Base-by-base conservation (phyloP, 331 rosid genomes). In the Telfairia occidentalis region DNA sequence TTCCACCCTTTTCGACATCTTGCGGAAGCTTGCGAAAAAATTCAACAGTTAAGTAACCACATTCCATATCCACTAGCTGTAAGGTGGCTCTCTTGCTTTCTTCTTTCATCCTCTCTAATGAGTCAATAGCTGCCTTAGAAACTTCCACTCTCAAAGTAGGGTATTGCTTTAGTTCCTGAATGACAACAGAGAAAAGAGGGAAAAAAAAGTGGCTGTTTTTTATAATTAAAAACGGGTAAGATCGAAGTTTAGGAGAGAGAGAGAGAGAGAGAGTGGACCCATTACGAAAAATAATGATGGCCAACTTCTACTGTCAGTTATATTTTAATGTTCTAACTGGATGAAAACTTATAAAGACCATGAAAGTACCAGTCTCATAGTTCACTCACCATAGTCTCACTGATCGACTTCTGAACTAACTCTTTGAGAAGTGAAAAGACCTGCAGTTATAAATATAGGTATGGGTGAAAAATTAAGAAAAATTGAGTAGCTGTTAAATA, bases 11-110 rank as follows among this genome's bases (percentile, higher is more conserved):
- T 28, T 85, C 89, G 50, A 82, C 75, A 72, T 85, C 89, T 72
- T 80, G 89, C 59, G 89, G 89, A 83, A 85, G 89, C 78, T 83
- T 85, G 73, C 89, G 84, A 69, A 85, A 82, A 73, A 80, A 85
- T 15, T 85, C 89, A 1, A 85, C 86, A 3, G 89, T 85, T 35
- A 85, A 78, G 76, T 85, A 85, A 45, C 86, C 84, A 37, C 83
- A 80, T 50, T 85, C 89, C 89, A 85, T 85, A 24, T 85, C 89
- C 3, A 85, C 89, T n/a, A 85, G 78, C 63, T 71, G 84, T 13
- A 85, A 64, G 30, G 84, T 74, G 32, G 86, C 86, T 67, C 74
- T 85, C 76, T 82, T 85, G 80, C 89, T 82, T 59, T 85, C 89
- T 63, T 78, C 83, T 67, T 76, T 82, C 86, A 85, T 78, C 76